Conservation (phyloP, 768 basidiomycete genomes). For the Trametes cubensis region DNA sequence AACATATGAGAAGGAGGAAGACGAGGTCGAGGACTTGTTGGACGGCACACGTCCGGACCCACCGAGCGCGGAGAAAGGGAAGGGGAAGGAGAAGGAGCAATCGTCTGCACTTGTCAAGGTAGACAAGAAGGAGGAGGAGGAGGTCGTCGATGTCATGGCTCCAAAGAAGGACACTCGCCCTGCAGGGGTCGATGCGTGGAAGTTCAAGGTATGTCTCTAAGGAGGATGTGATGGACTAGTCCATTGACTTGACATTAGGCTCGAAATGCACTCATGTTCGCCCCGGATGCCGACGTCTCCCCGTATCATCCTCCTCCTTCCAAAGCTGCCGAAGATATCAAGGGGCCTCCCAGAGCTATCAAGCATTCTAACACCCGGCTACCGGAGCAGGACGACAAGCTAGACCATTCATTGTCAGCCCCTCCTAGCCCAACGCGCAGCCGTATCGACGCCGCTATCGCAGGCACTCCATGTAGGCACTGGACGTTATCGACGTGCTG, state of each 20-base stretch:
- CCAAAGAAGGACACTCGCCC: constrained; percentile 71
- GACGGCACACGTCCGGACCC: constrained; percentile 13
- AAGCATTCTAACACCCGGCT: constrained; percentile 83
- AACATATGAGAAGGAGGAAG: constrained; percentile 32
- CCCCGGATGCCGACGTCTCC: constrained; percentile 86
- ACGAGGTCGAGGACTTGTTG: constrained; percentile 32
- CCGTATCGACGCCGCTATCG: constrained; percentile 89
- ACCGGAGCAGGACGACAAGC: constrained; percentile 64
- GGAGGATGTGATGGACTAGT: constrained; percentile 5
- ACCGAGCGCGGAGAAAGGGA: constrained; percentile 11
- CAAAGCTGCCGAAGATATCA: constrained; percentile 31
- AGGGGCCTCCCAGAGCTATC: constrained; percentile 62
- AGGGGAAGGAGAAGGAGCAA: constrained; percentile 26
- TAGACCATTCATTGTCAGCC: constrained; percentile 48
- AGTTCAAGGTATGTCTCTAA: constrained; percentile 62
- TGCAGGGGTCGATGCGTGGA: constrained; percentile 80
- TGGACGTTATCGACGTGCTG: not conserved
- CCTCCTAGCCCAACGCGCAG: constrained; percentile 92
- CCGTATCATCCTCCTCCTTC: constrained; percentile 60
- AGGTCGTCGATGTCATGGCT: constrained; percentile 73
- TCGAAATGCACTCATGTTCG: constrained; percentile 94
- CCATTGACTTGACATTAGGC: constrained; percentile 51
- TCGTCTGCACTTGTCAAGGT: constrained; percentile 13
- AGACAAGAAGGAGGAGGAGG: constrained; percentile 29
- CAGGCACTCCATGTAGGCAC: constrained; percentile 83